A percentile compares a stretch with the other conserved stretches of the same genome.
Conservation (phyloP, 2,329 filamentous ascomycete species). For the Elsinoe perseae region DNA sequence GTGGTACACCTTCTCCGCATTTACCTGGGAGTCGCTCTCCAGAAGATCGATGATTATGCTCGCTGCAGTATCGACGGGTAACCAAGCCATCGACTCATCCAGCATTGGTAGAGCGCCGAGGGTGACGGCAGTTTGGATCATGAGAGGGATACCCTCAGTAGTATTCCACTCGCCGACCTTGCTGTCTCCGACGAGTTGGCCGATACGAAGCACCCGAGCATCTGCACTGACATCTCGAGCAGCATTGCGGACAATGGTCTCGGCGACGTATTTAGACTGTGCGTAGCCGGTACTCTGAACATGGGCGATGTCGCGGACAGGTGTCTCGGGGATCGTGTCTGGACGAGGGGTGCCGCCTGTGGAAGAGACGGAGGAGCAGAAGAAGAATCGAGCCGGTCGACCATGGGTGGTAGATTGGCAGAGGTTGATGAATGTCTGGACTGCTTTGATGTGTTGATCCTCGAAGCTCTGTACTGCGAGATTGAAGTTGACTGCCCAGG, state of each 20-base stretch:
- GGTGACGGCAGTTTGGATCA: slow-evolving; percentile 41
- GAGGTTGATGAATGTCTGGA: slow-evolving; percentile 38
- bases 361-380: slow-evolving; percentile 45
- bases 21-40: not conserved
- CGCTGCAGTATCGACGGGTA: slow-evolving; percentile 17
- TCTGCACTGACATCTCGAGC: slow-evolving; percentile 20
- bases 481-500: slow-evolving; percentile 52
- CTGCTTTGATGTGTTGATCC: slow-evolving; percentile 38
- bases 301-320: slow-evolving; percentile 18
- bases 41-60: slow-evolving; percentile 16
- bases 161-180: slow-evolving; percentile 42
- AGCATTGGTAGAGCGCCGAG: slow-evolving; percentile 41
- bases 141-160: slow-evolving; percentile 44
- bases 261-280: slow-evolving; percentile 22
- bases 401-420: slow-evolving; percentile 28
- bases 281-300: slow-evolving; percentile 24
- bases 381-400: slow-evolving; percentile 36
- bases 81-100: slow-evolving; percentile 28
- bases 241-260: slow-evolving; percentile 20
- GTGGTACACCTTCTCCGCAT: slow-evolving; percentile 19
- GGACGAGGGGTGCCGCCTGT: slow-evolving; percentile 21
- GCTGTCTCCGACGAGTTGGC: slow-evolving; percentile 45
- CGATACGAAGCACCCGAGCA: slow-evolving; percentile 28
- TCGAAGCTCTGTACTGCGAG: slow-evolving; percentile 46
- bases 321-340: slow-evolving; percentile 15